These are phyloP conservation scores for Verticillium albo-atrum DNA, from an alignment of 2,329 filamentous ascomycete genomes.

Conservation along the genomic window DNA sequence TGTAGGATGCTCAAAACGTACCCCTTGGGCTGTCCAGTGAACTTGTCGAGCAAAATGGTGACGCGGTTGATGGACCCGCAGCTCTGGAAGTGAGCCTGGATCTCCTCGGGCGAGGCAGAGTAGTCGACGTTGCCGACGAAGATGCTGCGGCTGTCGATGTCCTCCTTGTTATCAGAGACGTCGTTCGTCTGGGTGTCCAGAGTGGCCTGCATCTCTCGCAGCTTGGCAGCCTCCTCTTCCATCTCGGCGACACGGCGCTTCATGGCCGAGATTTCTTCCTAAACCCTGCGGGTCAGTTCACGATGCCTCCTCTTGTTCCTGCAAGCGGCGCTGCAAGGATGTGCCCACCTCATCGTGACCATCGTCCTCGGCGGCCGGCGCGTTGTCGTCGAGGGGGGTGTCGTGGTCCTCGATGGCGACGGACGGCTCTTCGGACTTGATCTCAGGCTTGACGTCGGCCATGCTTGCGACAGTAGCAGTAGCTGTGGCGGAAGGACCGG, in stretches of 20 bases:
- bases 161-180: slow-evolving; percentile 77
- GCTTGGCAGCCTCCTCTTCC: slow-evolving; percentile 83
- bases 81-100: slow-evolving; percentile 96
- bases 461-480: not conserved
- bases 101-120: slow-evolving; percentile 92
- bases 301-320: slow-evolving; percentile 10
- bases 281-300: slow-evolving; percentile 12
- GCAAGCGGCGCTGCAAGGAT: slow-evolving; percentile 8
- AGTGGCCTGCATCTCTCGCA: slow-evolving; percentile 80
- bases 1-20: slow-evolving; percentile 38
- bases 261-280: slow-evolving; percentile 84
- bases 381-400: slow-evolving; percentile 8
- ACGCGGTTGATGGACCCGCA: slow-evolving; percentile 97
- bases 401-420: slow-evolving; percentile 27
- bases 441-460: not conserved
- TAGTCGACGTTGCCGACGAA: slow-evolving; percentile 99
- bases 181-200: slow-evolving; percentile 83
- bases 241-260: slow-evolving; percentile 83
- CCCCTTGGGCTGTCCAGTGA: slow-evolving; percentile 99
- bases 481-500: not conserved
- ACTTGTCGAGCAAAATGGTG: slow-evolving; percentile 96
- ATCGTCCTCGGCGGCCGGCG: slow-evolving; percentile 28
- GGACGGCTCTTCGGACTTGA: slow-evolving; percentile 20
- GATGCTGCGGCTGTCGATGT: slow-evolving; percentile 90
- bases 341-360: slow-evolving; percentile 42